Conservation (phyloP, 805 yeast species). For the Brettanomyces anomalus region DNA sequence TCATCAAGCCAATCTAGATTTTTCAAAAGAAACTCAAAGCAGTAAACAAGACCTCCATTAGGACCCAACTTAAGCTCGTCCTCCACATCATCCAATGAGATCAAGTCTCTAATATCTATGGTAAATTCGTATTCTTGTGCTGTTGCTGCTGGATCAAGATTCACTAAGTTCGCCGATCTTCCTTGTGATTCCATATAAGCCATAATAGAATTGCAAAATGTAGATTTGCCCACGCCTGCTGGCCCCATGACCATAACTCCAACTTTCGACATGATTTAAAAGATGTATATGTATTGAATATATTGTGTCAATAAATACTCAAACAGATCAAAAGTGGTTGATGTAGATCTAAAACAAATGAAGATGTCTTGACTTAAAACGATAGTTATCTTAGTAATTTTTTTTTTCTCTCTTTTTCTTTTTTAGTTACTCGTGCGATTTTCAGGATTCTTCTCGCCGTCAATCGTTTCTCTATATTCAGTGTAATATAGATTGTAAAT, state of each 20-base stretch:
- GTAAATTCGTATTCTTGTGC: constrained; percentile 87
- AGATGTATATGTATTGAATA: too few relatives aligned
- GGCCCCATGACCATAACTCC: constrained; percentile 95
- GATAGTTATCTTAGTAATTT: too few relatives aligned
- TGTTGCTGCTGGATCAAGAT: constrained; percentile 95
- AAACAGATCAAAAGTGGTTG: too few relatives aligned
- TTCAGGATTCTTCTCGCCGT: too few relatives aligned
- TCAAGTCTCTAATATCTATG: constrained; percentile 83
- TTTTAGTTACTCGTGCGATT: too few relatives aligned
- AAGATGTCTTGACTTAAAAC: too few relatives aligned
- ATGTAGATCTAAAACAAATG: too few relatives aligned
- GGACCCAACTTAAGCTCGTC: constrained; percentile 92
- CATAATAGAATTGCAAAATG: constrained; percentile 84
- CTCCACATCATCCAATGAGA: constrained; percentile 89
- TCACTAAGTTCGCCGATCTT: constrained; percentile 88
- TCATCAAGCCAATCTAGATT: constrained; percentile 97
- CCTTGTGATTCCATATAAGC: constrained; percentile 86
- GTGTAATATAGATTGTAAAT: too few relatives aligned
- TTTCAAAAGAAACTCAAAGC: constrained; percentile 83
- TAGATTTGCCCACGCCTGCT: constrained; percentile 94
- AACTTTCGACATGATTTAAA: constrained; percentile 72
- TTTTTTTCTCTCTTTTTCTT: too few relatives aligned
- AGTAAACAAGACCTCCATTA: constrained; percentile 87
- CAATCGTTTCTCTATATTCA: too few relatives aligned
- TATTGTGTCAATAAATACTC: too few relatives aligned